Percentiles rank a stretch among this genome's conserved stretches.
Conservation (phyloP, 148 eudicot genomes). For the Arctostaphylos glauca region DNA sequence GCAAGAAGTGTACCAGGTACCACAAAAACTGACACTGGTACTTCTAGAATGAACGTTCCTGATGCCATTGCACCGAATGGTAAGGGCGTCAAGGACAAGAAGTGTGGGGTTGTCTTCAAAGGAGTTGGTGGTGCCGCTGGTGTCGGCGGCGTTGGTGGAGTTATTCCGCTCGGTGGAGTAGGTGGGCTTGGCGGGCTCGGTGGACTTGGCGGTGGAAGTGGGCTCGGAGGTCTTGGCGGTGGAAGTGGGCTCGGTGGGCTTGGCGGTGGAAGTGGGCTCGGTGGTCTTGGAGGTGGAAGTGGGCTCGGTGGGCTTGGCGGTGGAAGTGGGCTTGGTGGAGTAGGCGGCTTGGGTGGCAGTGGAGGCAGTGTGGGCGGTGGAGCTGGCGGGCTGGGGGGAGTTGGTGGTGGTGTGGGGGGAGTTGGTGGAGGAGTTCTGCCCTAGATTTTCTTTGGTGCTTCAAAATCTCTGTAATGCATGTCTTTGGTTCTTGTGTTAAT, state of each 20-base stretch:
- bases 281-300: constrained; percentile 13
- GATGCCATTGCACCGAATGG: constrained; percentile 21
- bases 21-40: not conserved
- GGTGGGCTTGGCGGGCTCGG: constrained; percentile 37
- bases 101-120: constrained; percentile 29
- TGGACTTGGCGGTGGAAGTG: constrained; percentile 26
- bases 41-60: constrained; percentile 9
- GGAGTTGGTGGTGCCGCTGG: constrained; percentile 57
- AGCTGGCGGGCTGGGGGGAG: constrained; percentile 12
- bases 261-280: constrained; percentile 12
- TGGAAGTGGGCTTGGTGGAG: constrained; percentile 9
- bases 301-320: constrained; percentile 10
- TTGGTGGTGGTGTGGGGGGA: constrained; percentile 28
- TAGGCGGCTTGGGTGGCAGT: constrained; percentile 23
- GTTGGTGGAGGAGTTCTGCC: constrained; percentile 23
- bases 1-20: not conserved
- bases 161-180: constrained; percentile 40
- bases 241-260: constrained; percentile 15
- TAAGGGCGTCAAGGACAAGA: constrained; percentile 14
- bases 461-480: too few relatives aligned
- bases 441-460: not conserved
- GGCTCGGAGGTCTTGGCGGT: constrained; percentile 16
- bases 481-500: not conserved
- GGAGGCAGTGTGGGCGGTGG: not conserved
- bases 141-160: constrained; percentile 44